Conservation (phyloP, 371 early-diverging fungal genomes). For the Pancytospora philotis region DNA sequence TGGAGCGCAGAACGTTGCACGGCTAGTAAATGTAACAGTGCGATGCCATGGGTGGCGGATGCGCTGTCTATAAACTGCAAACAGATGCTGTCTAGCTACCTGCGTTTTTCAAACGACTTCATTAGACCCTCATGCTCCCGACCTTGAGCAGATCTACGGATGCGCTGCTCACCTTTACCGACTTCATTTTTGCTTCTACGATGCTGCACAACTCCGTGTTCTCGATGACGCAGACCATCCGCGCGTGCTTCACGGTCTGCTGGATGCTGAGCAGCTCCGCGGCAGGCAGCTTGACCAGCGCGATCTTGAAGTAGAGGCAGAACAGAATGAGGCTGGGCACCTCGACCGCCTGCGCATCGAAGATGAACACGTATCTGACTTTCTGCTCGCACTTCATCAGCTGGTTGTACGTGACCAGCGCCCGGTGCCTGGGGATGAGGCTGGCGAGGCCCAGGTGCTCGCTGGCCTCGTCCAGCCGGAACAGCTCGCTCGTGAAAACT, state of each 20-base stretch:
- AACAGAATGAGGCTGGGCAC: conserved; percentile 25
- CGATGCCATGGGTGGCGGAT: no score
- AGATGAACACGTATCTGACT: conserved; percentile 19
- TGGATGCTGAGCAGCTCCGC: not conserved
- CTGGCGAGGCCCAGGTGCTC: not conserved
- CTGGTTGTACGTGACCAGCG: conserved; percentile 33
- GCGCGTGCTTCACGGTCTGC: not conserved
- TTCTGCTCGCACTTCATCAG: conserved; percentile 32
- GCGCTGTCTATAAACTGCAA: no score
- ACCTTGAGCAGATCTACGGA: no score
- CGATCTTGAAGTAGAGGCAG: conserved; percentile 31
- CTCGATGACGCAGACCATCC: not conserved
- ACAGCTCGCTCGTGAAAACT: conserved; percentile 2
- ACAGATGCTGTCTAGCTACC: no score
- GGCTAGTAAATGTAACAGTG: no score
- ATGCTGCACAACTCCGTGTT: no score
- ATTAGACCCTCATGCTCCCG: no score
- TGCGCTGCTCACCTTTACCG: no score
- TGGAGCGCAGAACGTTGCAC: no score
- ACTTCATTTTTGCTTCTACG: no score
- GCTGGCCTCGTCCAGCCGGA: conserved; percentile 7
- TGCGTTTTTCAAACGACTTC: no score
- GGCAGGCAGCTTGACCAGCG: conserved; percentile 1
- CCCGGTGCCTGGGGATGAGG: not conserved
- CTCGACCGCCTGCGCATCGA: conserved; percentile 7